Percentiles rank a stretch among this genome's conserved stretches.
Conservation (phyloP, 2,329 filamentous ascomycete genomes). For the Ophiosphaerella narmari region DNA sequence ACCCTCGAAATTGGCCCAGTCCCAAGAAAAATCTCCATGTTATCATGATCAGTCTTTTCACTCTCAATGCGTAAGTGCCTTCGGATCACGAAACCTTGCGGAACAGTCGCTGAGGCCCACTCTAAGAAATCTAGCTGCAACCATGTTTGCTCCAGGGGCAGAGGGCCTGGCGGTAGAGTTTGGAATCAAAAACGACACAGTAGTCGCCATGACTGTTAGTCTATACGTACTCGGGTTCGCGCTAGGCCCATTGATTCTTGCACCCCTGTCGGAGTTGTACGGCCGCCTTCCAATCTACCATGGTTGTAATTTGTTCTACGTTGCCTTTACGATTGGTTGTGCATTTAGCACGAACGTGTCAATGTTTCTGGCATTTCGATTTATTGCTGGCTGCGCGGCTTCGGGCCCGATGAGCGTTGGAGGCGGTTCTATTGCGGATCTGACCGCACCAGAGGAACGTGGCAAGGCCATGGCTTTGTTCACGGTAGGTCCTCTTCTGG, state of each 20-base stretch:
- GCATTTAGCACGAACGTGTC: conserved; percentile 53
- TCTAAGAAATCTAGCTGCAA: conserved; percentile 1
- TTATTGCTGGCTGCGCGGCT: conserved; percentile 43
- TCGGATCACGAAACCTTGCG: conserved; percentile 8
- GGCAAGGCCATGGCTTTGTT: conserved; percentile 28
- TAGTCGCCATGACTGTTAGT: conserved; percentile 18
- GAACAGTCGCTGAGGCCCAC: conserved; percentile 7
- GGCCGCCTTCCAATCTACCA: conserved; percentile 54
- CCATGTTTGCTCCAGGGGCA: too few species aligned
- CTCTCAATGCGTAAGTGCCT: conserved; percentile 28
- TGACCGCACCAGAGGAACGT: conserved; percentile 22
- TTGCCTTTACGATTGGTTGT: conserved; percentile 60
- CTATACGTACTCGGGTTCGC: conserved; percentile 35
- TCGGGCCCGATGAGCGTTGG: too few species aligned
- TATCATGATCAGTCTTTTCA: conserved; percentile 24
- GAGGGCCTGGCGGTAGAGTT: too few species aligned
- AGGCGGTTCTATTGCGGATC: conserved; percentile 26
- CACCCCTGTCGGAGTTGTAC: conserved; percentile 34
- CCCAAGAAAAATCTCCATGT: conserved; percentile 24
- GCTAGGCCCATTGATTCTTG: conserved; percentile 30
- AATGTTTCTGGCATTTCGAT: conserved; percentile 53
- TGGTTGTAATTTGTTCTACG: conserved; percentile 61
- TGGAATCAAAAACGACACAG: too few species aligned
- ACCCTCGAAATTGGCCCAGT: conserved; percentile 35
- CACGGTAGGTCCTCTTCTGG: conserved; percentile 18